These are phyloP conservation scores for Fusarium ramigenum DNA, from an alignment of 2,329 filamentous ascomycete genomes.

Conservation along the genomic window DNA sequence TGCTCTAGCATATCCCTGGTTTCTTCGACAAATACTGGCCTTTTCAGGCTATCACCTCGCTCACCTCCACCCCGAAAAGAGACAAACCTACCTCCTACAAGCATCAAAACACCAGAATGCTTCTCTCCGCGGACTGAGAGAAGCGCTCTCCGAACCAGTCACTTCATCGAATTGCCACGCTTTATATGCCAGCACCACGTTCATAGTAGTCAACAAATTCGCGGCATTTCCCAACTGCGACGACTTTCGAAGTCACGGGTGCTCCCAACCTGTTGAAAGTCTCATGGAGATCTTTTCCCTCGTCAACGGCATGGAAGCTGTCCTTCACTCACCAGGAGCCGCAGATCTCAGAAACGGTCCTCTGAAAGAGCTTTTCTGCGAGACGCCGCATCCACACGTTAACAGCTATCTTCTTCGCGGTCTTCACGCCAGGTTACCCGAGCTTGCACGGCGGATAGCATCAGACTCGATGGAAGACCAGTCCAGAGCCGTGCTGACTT, in stretches of 20 bases:
- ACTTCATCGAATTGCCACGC: slow-evolving; percentile 21
- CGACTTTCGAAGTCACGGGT: slow-evolving; percentile 2
- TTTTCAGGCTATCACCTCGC: slow-evolving; percentile 31
- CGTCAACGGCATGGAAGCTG: slow-evolving; percentile 22
- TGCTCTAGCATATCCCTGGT: slow-evolving; percentile 24
- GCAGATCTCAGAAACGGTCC: background rate
- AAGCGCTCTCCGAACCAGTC: background rate
- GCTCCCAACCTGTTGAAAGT: slow-evolving; percentile 3
- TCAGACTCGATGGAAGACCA: slow-evolving; percentile 5
- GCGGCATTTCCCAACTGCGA: slow-evolving; percentile 28
- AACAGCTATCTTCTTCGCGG: background rate
- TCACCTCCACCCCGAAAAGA: slow-evolving; percentile 14
- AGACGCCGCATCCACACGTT: fast-evolving
- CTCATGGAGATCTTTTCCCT: slow-evolving; percentile 28
- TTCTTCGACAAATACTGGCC: slow-evolving; percentile 26
- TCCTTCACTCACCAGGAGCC: slow-evolving; percentile 11
- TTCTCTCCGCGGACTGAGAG: slow-evolving; percentile 21
- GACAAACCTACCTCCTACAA: slow-evolving; percentile 1
- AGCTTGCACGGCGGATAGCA: slow-evolving; percentile 5
- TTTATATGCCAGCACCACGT: slow-evolving; percentile 5
- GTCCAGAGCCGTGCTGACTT: background rate
- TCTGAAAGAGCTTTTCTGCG: slow-evolving; percentile 6
- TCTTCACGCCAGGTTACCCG: background rate
- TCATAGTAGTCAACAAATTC: slow-evolving; percentile 32
- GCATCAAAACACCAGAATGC: slow-evolving; percentile 32